Evolutionary conservation across 2,329 filamentous ascomycete genomes (phyloP), one percentile per base, ranked within the genome.

Genomic region (Trichoderma asperellum): DNA sequence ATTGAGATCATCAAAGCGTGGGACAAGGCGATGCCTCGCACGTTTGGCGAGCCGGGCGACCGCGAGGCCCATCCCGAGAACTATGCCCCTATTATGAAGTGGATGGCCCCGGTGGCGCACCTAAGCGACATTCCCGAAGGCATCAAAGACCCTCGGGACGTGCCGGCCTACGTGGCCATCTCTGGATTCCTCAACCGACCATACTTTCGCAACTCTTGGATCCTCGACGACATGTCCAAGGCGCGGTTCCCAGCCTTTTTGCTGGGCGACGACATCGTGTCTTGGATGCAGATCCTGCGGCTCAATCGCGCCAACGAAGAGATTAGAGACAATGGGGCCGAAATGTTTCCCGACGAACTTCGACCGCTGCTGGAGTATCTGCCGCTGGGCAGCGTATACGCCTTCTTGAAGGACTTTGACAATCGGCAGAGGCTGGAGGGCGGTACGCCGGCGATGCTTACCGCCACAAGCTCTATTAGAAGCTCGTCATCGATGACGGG

Each of bases 131-230:
- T 71, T 1, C 72, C 74, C 18, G 68, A 75, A 27, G 74, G 73
- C 59, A 70, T 74, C 52, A 69, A 71, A 16, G 58, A 71, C 52
- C 74, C 74, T 10, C 71, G 73, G 12, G 75, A 73, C 43, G 49
- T 74, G 43, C 72, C 73, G 2, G 75, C 74, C 70, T 71, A 73
- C 68, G 68, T 72, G 34, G 75, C 75, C 14, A 70, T 71, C 12
- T 71, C 68, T 10, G 76, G 76, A 55, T 79, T 80, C 53, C 71
- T 79, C 49, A 72, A 68, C 37, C 74, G 79, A 5, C 73, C 75
- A 2, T 79, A 78, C 64, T 80, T 80, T 63, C 75, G 77, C 35
- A 77, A 79, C 7, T 76, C 74, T 1, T 80, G 79, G 79, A 80
- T 80, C 57, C 72, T 80, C 1, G 79, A 79, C 57, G 79, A 80